These are phyloP conservation scores for Chara braunii DNA, from an alignment of 139 green algal species.

Conservation along the genomic window DNA sequence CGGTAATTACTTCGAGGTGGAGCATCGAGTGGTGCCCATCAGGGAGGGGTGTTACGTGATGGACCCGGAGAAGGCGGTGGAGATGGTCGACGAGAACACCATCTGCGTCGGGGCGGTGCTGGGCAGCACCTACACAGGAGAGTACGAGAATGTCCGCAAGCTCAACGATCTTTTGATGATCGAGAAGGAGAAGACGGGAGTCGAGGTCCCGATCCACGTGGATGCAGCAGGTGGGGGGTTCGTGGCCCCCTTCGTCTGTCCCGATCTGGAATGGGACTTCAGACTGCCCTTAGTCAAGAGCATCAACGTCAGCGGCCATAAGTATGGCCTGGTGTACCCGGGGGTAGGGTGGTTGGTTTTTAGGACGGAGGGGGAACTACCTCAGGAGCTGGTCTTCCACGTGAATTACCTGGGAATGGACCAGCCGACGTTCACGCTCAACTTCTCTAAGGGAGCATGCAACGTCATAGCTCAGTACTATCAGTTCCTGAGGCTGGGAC, in stretches of 20 bases:
- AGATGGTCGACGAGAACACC: conserved; percentile 43
- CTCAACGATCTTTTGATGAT: conserved; percentile 20
- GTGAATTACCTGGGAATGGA: conserved; percentile 41
- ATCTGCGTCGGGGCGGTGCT: conserved; percentile 43
- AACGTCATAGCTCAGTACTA: conserved; percentile 8
- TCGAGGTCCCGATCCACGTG: conserved; percentile 39
- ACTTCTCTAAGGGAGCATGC: conserved; percentile 26
- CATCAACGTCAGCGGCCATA: conserved; percentile 44
- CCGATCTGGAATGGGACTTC: conserved; percentile 45
- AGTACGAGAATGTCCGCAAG: conserved; percentile 37
- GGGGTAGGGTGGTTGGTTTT: conserved; percentile 41
- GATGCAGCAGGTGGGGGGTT: conserved; percentile 44
- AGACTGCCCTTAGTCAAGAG: conserved; percentile 26
- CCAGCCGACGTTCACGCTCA: conserved; percentile 37
- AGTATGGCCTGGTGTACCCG: conserved; percentile 42
- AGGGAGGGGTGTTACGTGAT: conserved; percentile 13
- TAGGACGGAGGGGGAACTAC: conserved; percentile 24
- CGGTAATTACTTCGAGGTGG: conserved; percentile 39
- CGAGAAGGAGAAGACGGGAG: conserved; percentile 25
- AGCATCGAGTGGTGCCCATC: conserved; percentile 17
- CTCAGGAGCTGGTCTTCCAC: conserved; percentile 41
- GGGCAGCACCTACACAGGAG: conserved; percentile 35
- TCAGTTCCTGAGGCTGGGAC: conserved; percentile 5
- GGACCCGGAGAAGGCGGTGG: conserved; percentile 36
- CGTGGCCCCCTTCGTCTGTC: conserved; percentile 40